A percentile compares a stretch with the other conserved stretches of the same genome.
Evolutionary conservation across 805 yeast genomes (phyloP).

Genomic region (Wickerhamomyces queroliae): DNA sequence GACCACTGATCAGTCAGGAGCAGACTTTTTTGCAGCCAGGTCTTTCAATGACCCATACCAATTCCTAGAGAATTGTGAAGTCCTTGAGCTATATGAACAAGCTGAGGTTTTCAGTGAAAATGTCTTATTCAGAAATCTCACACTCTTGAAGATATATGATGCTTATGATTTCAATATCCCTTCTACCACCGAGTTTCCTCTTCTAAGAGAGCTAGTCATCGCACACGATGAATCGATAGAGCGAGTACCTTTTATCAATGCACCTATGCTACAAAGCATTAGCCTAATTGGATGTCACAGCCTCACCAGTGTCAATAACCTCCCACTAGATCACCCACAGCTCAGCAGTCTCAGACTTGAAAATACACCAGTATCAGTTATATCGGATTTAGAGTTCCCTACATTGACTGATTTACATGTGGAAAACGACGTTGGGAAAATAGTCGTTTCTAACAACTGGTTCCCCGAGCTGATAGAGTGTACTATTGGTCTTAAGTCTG

Average conservation of each 20-base stretch:
- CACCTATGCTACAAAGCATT: not conserved
- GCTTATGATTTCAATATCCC: not conserved
- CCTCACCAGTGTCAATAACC: not conserved
- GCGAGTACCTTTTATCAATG: not conserved
- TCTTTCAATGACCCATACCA: not conserved
- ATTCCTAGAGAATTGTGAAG: not conserved
- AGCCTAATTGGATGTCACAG: not conserved
- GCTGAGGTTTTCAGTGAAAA: not conserved
- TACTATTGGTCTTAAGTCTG: not conserved
- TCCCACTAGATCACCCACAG: not conserved
- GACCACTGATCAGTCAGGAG: not conserved
- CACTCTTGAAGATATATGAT: not conserved
- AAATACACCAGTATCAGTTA: not conserved
- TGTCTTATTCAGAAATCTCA: not conserved
- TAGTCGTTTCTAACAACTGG: not conserved
- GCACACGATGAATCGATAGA: not conserved
- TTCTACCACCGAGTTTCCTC: not conserved
- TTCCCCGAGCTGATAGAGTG: not conserved
- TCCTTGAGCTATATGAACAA: not conserved
- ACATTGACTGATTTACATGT: not conserved
- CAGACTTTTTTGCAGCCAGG: too few relatives aligned
- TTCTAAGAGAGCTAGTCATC: not conserved
- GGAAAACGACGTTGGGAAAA: not conserved
- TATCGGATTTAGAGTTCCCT: not conserved
- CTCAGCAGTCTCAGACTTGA: not conserved